These are phyloP conservation scores for Pythium myriotylum DNA, from an alignment of 352 stramenopile genomes.

Conservation along the genomic window DNA sequence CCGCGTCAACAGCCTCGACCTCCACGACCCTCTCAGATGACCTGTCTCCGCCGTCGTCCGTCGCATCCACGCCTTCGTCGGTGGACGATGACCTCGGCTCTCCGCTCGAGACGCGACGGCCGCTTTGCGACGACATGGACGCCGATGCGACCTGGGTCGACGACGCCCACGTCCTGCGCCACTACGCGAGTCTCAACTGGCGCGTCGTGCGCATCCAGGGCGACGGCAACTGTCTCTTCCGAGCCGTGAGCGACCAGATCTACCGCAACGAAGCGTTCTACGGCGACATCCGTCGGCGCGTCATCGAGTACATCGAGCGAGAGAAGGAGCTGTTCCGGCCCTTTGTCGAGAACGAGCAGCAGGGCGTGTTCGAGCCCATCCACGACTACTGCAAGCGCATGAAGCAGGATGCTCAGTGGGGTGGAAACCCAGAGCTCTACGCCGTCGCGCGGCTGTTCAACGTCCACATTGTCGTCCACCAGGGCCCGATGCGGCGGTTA, in stretches of 20 bases:
- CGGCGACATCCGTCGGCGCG: slow-evolving; percentile 60
- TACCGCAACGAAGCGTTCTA: slow-evolving; percentile 70
- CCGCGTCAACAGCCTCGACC: slow-evolving; percentile 28
- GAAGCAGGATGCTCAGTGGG: slow-evolving; percentile 76
- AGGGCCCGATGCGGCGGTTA: slow-evolving; percentile 58
- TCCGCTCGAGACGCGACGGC: slow-evolving; percentile 18
- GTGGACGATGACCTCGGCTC: slow-evolving; percentile 14
- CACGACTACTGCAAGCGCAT: slow-evolving; percentile 74
- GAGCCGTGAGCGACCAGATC: slow-evolving; percentile 72
- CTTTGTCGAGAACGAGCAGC: slow-evolving; percentile 86
- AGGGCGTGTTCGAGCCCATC: slow-evolving; percentile 44
- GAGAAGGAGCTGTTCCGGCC: slow-evolving; percentile 74
- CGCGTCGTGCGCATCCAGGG: slow-evolving; percentile 49
- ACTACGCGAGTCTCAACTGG: slow-evolving; percentile 18
- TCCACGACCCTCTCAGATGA: slow-evolving; percentile 17
- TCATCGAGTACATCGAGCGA: slow-evolving; percentile 67
- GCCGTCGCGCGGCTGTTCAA: slow-evolving; percentile 73
- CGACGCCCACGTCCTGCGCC: slow-evolving; percentile 29
- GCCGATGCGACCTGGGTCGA: slow-evolving; percentile 32
- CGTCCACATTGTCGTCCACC: slow-evolving; percentile 76
- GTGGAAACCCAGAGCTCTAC: slow-evolving; percentile 81
- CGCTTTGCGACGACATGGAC: slow-evolving; percentile 24
- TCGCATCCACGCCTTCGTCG: background rate
- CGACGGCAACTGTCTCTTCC: slow-evolving; percentile 86
- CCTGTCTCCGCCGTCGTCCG: slow-evolving; percentile 15